Conservation (phyloP, 2,329 filamentous ascomycete species). For the Colletotrichum viniferum region DNA sequence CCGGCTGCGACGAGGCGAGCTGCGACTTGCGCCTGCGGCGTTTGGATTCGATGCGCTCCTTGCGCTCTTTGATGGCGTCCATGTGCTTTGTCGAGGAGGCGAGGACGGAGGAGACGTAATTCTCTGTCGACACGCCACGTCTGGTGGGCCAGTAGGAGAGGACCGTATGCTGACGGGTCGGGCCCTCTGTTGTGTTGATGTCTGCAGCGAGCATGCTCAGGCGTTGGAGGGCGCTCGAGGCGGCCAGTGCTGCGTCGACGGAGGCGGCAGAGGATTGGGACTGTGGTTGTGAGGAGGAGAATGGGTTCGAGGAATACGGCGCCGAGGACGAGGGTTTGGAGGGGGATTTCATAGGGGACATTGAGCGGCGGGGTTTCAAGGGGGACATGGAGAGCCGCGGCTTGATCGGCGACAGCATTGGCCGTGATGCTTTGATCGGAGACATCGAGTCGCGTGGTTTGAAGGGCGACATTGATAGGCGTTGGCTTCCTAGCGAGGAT, state of each 20-base stretch:
- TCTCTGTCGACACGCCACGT: constrained; percentile 35
- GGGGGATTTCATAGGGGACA: neutral
- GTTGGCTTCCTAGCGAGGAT: neutral
- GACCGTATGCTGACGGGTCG: constrained; percentile 25
- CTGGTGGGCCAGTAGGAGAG: constrained; percentile 44
- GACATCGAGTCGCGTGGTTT: neutral
- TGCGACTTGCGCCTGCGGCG: constrained; percentile 16
- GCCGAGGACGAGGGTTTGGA: neutral
- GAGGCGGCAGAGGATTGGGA: neutral
- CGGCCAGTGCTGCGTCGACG: neutral
- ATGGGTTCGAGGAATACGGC: neutral
- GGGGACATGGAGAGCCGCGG: constrained; percentile 5
- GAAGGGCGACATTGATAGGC: neutral
- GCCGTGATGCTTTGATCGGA: neutral
- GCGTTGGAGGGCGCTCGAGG: constrained; percentile 15
- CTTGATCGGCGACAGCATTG: constrained; percentile 8
- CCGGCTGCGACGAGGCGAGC: constrained; percentile 1
- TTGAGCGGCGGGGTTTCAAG: neutral
- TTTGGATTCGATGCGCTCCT: constrained; percentile 32
- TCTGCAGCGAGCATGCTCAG: constrained; percentile 19
- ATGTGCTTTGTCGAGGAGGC: constrained; percentile 39
- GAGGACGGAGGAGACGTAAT: constrained; percentile 44
- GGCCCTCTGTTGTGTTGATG: neutral
- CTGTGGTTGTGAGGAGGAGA: neutral
- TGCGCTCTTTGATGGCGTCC: constrained; percentile 35